Conservation (phyloP, 352 stramenopile species). For the Globisporangium viniferum region DNA sequence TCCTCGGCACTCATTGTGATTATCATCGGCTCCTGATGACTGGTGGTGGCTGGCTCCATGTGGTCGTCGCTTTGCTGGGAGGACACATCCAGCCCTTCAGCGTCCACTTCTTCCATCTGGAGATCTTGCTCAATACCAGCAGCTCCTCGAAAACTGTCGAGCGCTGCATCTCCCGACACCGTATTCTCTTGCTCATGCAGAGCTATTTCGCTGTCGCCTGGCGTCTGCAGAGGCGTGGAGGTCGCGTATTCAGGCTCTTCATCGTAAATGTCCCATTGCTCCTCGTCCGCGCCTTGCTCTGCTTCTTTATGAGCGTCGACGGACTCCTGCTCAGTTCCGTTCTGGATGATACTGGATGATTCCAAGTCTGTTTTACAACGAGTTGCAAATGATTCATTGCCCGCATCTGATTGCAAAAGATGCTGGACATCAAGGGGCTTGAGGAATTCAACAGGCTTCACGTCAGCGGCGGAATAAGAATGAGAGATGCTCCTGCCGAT, state of each 20-base stretch:
- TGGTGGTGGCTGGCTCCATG: neutral
- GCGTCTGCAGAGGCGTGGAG: neutral
- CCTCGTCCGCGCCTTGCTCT: neutral
- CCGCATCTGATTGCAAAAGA: neutral
- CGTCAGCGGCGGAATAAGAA: neutral
- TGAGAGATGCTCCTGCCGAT: neutral
- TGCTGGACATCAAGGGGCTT: neutral
- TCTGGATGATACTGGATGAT: neutral
- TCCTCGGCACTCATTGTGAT: neutral
- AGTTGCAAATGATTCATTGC: neutral
- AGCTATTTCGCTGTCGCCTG: neutral
- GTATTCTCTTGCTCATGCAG: neutral
- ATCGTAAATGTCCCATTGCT: conserved; percentile 8
- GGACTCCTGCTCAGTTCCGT: neutral
- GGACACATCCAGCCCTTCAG: neutral
- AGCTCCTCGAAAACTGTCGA: too few relatives aligned
- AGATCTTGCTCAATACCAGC: conserved; percentile 1
- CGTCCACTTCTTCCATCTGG: conserved; percentile 1
- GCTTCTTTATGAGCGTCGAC: neutral
- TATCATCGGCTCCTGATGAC: neutral
- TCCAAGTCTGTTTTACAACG: neutral
- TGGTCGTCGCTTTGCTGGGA: neutral
- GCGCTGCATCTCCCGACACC: neutral
- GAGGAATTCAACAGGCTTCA: neutral
- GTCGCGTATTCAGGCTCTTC: conserved; percentile 1